These are phyloP conservation scores for Alternaria infectoria DNA, from an alignment of 2,329 filamentous ascomycete species.

Conservation along the genomic window DNA sequence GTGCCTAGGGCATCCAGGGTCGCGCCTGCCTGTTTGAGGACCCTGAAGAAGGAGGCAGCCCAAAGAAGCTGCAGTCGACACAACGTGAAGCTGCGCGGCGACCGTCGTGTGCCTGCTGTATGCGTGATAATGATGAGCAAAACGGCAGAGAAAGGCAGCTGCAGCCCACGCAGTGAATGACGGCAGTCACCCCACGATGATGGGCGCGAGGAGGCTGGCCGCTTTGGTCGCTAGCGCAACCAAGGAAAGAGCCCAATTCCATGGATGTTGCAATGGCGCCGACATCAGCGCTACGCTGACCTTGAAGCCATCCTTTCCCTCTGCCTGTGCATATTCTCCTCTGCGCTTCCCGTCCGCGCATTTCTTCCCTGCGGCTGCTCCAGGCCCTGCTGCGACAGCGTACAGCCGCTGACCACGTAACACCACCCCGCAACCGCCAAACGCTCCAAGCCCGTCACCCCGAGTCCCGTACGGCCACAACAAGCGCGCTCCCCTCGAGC, in stretches of 20 bases:
- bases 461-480: slow-evolving; percentile 1
- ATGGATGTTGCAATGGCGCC: slow-evolving; percentile 16
- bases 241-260: slow-evolving; percentile 14
- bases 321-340: slow-evolving; percentile 1
- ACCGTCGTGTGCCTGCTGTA: not conserved
- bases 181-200: not conserved
- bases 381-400: not conserved
- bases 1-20: slow-evolving; percentile 4
- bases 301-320: slow-evolving; percentile 9
- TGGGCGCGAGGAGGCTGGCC: slow-evolving; percentile 7
- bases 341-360: not conserved
- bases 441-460: slow-evolving; percentile 10
- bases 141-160: not conserved
- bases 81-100: not conserved
- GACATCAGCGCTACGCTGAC: slow-evolving; percentile 13
- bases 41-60: not conserved
- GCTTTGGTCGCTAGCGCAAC: slow-evolving; percentile 11
- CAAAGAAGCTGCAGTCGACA: not conserved
- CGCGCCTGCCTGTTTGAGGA: not conserved
- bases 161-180: not conserved
- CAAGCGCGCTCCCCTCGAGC: not conserved
- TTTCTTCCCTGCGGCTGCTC: not conserved
- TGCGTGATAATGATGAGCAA: not conserved
- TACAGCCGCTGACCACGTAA: slow-evolving; percentile 13
- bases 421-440: slow-evolving; percentile 18